Percentiles rank a stretch among this genome's conserved stretches.
phyloP scores from a whole-genome alignment of 805 yeast species.

The Scheffersomyces stipitis region DNA sequence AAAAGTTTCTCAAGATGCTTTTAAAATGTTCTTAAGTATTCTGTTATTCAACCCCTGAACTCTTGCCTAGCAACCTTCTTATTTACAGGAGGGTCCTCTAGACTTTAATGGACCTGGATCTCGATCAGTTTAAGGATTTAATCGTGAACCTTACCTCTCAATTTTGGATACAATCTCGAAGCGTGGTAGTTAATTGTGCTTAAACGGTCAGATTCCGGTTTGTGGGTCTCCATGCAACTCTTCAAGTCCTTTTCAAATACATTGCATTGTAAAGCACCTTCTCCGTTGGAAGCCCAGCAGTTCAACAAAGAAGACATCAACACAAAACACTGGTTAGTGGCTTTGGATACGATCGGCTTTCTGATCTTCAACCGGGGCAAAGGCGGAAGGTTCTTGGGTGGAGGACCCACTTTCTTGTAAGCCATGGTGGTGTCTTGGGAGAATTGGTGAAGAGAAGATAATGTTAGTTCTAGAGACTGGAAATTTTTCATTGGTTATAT shows the following conservation, averaged over 20 bases:
- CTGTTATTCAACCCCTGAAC: too few relatives aligned
- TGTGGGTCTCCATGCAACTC: slow-evolving; percentile 60
- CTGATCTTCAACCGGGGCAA: slow-evolving; percentile 72
- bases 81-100: too few relatives aligned
- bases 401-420: slow-evolving; percentile 42
- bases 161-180: slow-evolving; percentile 53
- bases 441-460: too few relatives aligned
- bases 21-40: too few relatives aligned
- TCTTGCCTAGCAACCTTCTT: too few relatives aligned
- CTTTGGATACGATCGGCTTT: slow-evolving; percentile 56
- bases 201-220: slow-evolving; percentile 39
- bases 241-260: slow-evolving; percentile 69
- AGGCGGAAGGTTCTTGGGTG: slow-evolving; percentile 56
- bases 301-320: slow-evolving; percentile 81
- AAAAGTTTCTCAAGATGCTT: too few relatives aligned
- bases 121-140: too few relatives aligned
- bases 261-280: slow-evolving; percentile 68
- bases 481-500: too few relatives aligned
- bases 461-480: too few relatives aligned
- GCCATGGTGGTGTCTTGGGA: slow-evolving; percentile 43
- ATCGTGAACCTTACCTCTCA: slow-evolving; percentile 45
- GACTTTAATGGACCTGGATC: too few relatives aligned
- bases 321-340: slow-evolving; percentile 72
- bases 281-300: slow-evolving; percentile 97
- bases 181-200: slow-evolving; percentile 58